Percentiles rank a stretch among this genome's conserved stretches.
phyloP scores from a whole-genome alignment of 345 rosid genomes.

The Anacardium occidentale region DNA sequence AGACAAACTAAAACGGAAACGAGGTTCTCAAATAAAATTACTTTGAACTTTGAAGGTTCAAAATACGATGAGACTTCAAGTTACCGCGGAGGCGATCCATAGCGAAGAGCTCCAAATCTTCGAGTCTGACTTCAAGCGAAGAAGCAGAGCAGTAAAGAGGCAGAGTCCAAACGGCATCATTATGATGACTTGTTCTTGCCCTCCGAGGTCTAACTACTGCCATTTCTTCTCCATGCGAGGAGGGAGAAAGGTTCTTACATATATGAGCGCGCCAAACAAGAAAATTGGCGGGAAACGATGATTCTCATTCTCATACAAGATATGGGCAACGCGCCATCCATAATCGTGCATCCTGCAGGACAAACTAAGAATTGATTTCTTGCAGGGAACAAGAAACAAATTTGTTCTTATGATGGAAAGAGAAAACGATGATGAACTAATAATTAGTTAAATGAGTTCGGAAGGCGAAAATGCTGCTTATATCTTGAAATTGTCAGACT shows the following conservation, averaged over 20 bases:
- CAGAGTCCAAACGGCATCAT: constrained; percentile 36
- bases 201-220: constrained; percentile 43
- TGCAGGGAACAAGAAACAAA: too few relatives aligned
- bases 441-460: too few relatives aligned
- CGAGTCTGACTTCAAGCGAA: constrained; percentile 76
- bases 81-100: constrained; percentile 90
- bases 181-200: constrained; percentile 5
- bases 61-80: not conserved
- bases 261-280: constrained; percentile 13
- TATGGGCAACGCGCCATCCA: not conserved
- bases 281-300: constrained; percentile 28
- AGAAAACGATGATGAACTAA: too few relatives aligned
- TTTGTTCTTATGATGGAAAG: too few relatives aligned
- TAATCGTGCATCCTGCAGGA: too few relatives aligned
- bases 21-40: not conserved
- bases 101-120: constrained; percentile 91
- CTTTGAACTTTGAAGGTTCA: not conserved
- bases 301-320: too few relatives aligned
- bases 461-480: too few relatives aligned
- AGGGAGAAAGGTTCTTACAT: not conserved
- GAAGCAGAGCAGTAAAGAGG: constrained; percentile 81
- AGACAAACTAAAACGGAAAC: not conserved
- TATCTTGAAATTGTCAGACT: too few relatives aligned
- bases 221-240: constrained; percentile 30
- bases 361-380: too few relatives aligned